A percentile compares a stretch with the other conserved stretches of the same genome.
These are phyloP conservation scores for Coemansia sp. DNA, from an alignment of 192 early-diverging fungal species.

Conservation along the genomic window DNA sequence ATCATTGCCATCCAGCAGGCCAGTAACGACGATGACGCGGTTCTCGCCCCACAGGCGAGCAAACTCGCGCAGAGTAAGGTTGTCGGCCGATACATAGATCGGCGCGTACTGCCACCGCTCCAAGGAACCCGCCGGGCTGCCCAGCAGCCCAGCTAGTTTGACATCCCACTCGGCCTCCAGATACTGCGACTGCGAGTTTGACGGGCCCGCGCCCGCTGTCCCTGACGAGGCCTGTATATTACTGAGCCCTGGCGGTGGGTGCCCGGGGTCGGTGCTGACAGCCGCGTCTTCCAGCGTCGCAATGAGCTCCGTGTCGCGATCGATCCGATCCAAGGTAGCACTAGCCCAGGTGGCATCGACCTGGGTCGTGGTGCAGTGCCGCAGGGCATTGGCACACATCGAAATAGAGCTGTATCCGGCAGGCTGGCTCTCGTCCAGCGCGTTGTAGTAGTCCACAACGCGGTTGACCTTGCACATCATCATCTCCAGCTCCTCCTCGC, in stretches of 20 bases:
- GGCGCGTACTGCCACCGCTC: slow-evolving; percentile 11
- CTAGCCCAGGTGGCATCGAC: slow-evolving; percentile 20
- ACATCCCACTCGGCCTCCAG: slow-evolving; percentile 19
- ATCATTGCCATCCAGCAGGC: slow-evolving; percentile 6
- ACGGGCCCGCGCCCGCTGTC: slow-evolving; percentile 10
- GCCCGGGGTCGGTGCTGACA: slow-evolving; percentile 6
- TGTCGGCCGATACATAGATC: slow-evolving; percentile 10
- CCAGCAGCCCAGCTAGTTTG: slow-evolving; percentile 4
- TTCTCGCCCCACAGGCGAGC: slow-evolving; percentile 23
- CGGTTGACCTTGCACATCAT: slow-evolving; percentile 35
- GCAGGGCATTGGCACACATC: slow-evolving; percentile 29
- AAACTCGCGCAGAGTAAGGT: slow-evolving; percentile 30
- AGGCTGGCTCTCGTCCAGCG: slow-evolving; percentile 22
- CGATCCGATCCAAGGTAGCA: slow-evolving; percentile 18
- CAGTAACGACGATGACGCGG: slow-evolving; percentile 24
- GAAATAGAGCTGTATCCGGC: slow-evolving; percentile 31
- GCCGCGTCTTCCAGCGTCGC: slow-evolving; percentile 31
- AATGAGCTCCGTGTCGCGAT: slow-evolving; percentile 21
- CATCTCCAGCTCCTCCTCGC: slow-evolving; percentile 27
- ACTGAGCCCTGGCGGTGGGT: no score
- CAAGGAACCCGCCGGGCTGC: not conserved
- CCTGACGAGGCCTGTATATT: no score
- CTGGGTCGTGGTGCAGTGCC: not conserved
- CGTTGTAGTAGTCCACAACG: slow-evolving; percentile 27
- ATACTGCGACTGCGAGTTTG: slow-evolving; percentile 12